Conservation (phyloP, 768 basidiomycete species). For the Mycena belliarum region DNA sequence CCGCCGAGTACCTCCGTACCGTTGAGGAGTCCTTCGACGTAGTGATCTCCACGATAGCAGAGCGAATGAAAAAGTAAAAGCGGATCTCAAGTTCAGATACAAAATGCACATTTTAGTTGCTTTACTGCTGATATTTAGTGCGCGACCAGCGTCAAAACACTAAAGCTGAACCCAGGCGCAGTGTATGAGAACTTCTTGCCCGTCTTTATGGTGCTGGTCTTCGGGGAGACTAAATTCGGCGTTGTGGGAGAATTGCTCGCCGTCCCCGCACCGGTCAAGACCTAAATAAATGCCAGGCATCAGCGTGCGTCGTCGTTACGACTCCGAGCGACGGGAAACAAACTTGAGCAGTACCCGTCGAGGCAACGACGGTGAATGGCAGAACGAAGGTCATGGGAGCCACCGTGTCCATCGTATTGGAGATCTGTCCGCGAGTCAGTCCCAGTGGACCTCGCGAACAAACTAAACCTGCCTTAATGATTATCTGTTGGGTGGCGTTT, state of each 20-base stretch:
- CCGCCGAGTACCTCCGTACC: slow-evolving; percentile 50
- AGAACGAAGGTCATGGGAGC: slow-evolving; percentile 51
- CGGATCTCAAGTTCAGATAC: not conserved
- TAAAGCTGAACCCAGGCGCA: slow-evolving; percentile 49
- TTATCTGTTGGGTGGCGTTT: slow-evolving; percentile 40
- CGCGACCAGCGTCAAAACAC: slow-evolving; percentile 38
- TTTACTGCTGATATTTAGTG: slow-evolving; percentile 15
- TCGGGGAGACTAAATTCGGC: slow-evolving; percentile 50
- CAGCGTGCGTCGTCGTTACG: too few species aligned
- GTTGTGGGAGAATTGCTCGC: slow-evolving; percentile 57
- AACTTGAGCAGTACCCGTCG: slow-evolving; percentile 42
- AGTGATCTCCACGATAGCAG: slow-evolving; percentile 32
- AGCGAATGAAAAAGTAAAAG: slow-evolving; percentile 21
- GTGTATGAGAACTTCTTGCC: slow-evolving; percentile 55
- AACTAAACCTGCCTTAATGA: slow-evolving; percentile 53
- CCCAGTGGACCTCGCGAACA: too few species aligned
- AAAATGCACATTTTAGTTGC: not conserved
- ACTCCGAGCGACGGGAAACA: too few species aligned
- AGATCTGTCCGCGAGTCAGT: slow-evolving; percentile 4
- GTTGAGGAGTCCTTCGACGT: slow-evolving; percentile 44
- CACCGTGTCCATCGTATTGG: slow-evolving; percentile 47
- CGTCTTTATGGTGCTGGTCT: slow-evolving; percentile 44
- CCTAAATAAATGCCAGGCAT: slow-evolving; percentile 1
- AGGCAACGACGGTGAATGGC: slow-evolving; percentile 51
- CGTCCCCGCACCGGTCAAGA: slow-evolving; percentile 50